Evolutionary conservation across 108 stramenopile genomes (phyloP).

Genomic region (Parmales sp.): DNA sequence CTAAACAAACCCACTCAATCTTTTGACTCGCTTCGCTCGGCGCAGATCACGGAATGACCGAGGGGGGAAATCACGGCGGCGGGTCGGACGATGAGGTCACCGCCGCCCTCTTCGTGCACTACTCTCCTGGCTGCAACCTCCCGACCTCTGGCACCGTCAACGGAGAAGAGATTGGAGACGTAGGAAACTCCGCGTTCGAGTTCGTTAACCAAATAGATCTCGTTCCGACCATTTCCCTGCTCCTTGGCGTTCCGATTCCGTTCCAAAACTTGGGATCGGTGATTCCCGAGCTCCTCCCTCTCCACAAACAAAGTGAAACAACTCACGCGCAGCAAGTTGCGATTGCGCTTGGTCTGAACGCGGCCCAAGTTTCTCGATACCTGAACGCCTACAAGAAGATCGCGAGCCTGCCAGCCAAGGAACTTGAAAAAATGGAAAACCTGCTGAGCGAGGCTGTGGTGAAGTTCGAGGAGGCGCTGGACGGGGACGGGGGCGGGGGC

Average conservation of each 20-base stretch:
- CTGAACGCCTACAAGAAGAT: conserved; percentile 53
- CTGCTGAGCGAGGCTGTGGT: conserved; percentile 46
- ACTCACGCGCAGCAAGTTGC: background rate
- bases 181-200: conserved; percentile 24
- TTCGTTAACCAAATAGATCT: conserved; percentile 83
- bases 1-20: background rate
- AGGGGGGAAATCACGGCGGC: conserved; percentile 96
- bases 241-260: conserved; percentile 87
- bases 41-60: conserved; percentile 97
- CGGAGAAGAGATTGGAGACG: background rate
- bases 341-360: conserved; percentile 58
- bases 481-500: background rate
- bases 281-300: conserved; percentile 63
- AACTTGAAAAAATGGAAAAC: conserved; percentile 41
- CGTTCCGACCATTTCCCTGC: conserved; percentile 79
- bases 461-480: conserved; percentile 42
- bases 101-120: conserved; percentile 84
- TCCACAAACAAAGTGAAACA: background rate
- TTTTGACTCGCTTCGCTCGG: background rate
- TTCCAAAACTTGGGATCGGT: conserved; percentile 81
- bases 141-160: background rate
- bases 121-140: conserved; percentile 44
- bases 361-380: conserved; percentile 76
- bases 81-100: conserved; percentile 83
- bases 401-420: conserved; percentile 45